phyloP scores from a whole-genome alignment of 1,284 basidiomycete genomes.

The Apiotrichum akiyoshidainum region DNA sequence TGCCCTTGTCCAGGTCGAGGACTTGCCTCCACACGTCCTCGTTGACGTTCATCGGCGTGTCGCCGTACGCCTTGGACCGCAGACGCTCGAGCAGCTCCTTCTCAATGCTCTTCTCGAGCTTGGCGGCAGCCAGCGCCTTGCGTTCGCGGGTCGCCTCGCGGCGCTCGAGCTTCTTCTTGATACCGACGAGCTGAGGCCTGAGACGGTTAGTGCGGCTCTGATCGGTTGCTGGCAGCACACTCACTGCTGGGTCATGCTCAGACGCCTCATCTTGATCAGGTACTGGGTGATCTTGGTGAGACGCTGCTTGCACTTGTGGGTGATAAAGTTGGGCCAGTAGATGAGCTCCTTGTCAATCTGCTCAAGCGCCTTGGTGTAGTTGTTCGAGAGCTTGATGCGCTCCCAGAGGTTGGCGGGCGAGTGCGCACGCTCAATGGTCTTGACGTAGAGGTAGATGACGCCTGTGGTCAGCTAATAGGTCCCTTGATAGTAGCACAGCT shows the following conservation, averaged over 20 bases:
- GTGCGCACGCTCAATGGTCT: slow-evolving; percentile 96
- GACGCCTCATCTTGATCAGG: slow-evolving; percentile 92
- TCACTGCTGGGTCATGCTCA: slow-evolving; percentile 84
- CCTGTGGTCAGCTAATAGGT: slow-evolving; percentile 55
- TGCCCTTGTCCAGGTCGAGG: slow-evolving; percentile 66
- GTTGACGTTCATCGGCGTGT: slow-evolving; percentile 96
- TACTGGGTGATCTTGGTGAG: slow-evolving; percentile 99
- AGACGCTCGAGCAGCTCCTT: slow-evolving; percentile 93
- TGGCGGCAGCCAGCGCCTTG: slow-evolving; percentile 91
- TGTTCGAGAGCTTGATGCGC: slow-evolving; percentile 84
- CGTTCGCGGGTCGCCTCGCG: slow-evolving; percentile 88
- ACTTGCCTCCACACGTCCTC: slow-evolving; percentile 93
- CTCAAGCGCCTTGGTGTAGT: slow-evolving; percentile 90
- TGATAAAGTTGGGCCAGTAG: slow-evolving; percentile 96
- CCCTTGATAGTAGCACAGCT: no score
- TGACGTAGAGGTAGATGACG: slow-evolving; percentile 90
- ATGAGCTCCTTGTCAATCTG: slow-evolving; percentile 95
- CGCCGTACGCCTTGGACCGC: slow-evolving; percentile 95
- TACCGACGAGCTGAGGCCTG: slow-evolving; percentile 87
- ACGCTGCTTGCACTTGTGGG: slow-evolving; percentile 99
- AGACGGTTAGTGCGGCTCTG: slow-evolving; percentile 3
- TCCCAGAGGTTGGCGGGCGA: slow-evolving; percentile 98
- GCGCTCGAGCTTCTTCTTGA: slow-evolving; percentile 97
- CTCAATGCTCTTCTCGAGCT: slow-evolving; percentile 90
- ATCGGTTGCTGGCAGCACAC: slow-evolving; percentile 36